Percentiles rank a stretch among this genome's conserved stretches.
These are phyloP conservation scores for Eimeria brunetti DNA, from an alignment of 169 alveolate genomes.

Conservation along the genomic window DNA sequence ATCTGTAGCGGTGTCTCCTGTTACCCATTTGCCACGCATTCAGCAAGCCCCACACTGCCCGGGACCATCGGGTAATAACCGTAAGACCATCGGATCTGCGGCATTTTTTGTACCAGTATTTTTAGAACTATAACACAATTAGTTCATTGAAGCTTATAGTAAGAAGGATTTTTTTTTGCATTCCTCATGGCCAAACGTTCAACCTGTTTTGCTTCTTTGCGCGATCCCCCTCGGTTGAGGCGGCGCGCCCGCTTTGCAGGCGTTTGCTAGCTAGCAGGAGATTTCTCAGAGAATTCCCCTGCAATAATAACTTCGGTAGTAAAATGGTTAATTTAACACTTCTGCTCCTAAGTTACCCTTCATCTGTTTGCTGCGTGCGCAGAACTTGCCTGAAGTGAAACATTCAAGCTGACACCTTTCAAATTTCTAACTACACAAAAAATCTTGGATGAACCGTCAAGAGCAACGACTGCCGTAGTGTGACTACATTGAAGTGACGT, in stretches of 20 bases:
- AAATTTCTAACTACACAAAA: no score
- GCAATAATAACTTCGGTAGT: no score
- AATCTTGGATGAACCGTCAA: not conserved
- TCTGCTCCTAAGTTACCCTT: not conserved
- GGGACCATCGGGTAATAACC: not conserved
- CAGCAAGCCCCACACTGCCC: conserved; percentile 15
- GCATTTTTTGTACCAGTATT: not conserved
- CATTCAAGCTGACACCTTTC: no score
- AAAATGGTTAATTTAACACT: not conserved
- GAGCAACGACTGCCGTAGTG: not conserved
- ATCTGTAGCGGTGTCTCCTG: not conserved
- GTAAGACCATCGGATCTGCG: not conserved
- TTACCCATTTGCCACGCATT: not conserved
- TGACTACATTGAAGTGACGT: not conserved
- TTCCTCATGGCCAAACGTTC: not conserved
- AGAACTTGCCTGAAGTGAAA: no score
- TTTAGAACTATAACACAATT: not conserved
- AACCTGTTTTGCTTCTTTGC: not conserved
- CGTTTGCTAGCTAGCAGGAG: not conserved
- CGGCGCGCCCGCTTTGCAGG: not conserved
- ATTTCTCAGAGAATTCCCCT: not conserved
- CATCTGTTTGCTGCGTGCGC: not conserved
- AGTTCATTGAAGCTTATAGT: not conserved
- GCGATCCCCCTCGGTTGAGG: not conserved
- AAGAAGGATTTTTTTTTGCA: not conserved